Evolutionary conservation across 2,329 filamentous ascomycete species (phyloP), one percentile per base, ranked within the genome.

Genomic region (Biscogniauxia mediterranea): DNA sequence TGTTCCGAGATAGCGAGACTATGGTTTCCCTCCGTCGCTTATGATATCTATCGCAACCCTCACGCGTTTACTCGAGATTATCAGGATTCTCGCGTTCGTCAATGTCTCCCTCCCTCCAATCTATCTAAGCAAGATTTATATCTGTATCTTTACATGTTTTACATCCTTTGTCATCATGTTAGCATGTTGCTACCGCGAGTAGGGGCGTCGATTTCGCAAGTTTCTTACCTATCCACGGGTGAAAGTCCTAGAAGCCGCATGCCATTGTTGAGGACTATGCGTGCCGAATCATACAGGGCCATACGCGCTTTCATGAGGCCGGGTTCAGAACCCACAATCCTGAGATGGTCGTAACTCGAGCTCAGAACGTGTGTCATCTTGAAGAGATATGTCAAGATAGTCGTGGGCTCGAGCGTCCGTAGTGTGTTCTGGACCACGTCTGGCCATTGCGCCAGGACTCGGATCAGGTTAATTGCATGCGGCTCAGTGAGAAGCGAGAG

Each of bases 381-480:
- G 82, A 75, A 74, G 25, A 77, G 69, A 63, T 76, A 76, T 4
- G 83, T 85, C 46, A 90, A 76, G 50, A 90, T 80, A 0, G 86
- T 89, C 1, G 86, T 84, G 0, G 89, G 88, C 74, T 96, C 93
- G 21, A 93, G 83, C 0, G 91, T 96, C 81, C 91, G 91, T 69
- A 95, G 81, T 0, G 92, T 93, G 76, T 94, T 94, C 71, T 89
- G 81, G 61, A 96, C 87, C 5, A 92, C 90, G 70, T 96, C 92
- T 2, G 93, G 93, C 84, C 91, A 96, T 73, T 93, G 90, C 8
- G 89, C 84, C n/a, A 96, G 83, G 53, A 90, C 82, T 32, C 93
- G 86, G 66, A 92, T 79, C 13, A 90, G 79, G 66, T 89, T 83
- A 23, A 85, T 72, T 9, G 73, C 73, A 70, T 90, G 87, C 23